Evolutionary conservation across 2,329 filamentous ascomycete species (phyloP), one percentile per base, ranked within the genome.

Genomic region (Escovopsis sp.): DNA sequence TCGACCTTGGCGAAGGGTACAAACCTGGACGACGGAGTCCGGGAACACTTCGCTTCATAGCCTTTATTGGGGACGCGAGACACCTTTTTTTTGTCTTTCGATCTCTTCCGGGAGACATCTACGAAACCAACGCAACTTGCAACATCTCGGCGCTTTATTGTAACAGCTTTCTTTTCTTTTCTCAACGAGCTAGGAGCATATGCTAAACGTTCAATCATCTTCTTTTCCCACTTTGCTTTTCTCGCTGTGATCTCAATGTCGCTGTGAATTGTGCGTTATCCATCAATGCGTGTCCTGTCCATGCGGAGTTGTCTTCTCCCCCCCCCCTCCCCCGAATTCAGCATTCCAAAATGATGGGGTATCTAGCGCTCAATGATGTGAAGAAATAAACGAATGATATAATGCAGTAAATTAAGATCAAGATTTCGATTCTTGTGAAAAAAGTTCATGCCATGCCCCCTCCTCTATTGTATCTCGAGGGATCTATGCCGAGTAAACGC

Each of bases 301-400:
- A 25, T 16, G 27, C 37, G 32, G 11, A 29, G 27, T 29, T 8
- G 11, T 29, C 11, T 29, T n/a, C n/a, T n/a, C n/a, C n/a, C n/a
- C n/a, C n/a, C n/a, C n/a, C 16, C 20, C 35, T 30, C 29, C 38
- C 24, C 15, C 13, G 4, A 13, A 43, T 38, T 39, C 15, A 16
- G 37, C 40, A 43, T 32, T 40, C 24, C 37, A 42, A 27, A 42
- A 39, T 40, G 43, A 43, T 33, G 20, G 44, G 44, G 44, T 45
- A 45, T 45, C 39, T 45, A 39, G 44, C 35, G 41, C 39, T 31
- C 40, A 36, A 36, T 11, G 39, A 39, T 43, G 37, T 16, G 42
- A 27, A 42, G 27, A 29, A 29, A 29, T 11, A 11, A 29, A 29
- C 27, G 11, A 29, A 11, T 29, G 38, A 29, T 29, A 29, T 8